phyloP scores from a whole-genome alignment of 192 early-diverging fungal species.

The Backusella australiensis region DNA sequence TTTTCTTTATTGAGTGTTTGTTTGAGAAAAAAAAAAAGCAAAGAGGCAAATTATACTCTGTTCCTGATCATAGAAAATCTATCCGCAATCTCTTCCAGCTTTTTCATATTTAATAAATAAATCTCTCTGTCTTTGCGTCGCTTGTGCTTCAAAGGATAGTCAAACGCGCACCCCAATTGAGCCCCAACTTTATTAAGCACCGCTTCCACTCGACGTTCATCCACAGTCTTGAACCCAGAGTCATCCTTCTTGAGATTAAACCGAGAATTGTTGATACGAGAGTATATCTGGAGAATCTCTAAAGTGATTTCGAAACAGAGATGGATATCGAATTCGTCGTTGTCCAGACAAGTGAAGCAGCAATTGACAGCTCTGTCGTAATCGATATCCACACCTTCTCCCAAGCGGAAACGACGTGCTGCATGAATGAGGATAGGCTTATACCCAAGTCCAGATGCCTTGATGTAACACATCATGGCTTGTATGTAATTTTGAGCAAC shows the following conservation, averaged over 20 bases:
- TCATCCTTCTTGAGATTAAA: not conserved
- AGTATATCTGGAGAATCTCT: not conserved
- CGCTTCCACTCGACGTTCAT: not conserved
- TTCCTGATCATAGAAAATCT: not conserved
- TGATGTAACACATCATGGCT: not conserved
- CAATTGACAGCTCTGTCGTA: not conserved
- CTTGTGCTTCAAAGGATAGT: not conserved
- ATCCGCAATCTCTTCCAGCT: not conserved
- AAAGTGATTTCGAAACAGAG: not conserved
- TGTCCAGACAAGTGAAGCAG: not conserved
- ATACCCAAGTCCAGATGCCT: not conserved
- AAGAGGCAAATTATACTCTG: too few species aligned
- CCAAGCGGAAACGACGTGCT: not conserved
- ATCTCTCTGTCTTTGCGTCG: not conserved
- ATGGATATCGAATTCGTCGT: not conserved
- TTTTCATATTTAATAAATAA: not conserved
- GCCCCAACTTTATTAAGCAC: not conserved
- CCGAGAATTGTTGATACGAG: not conserved
- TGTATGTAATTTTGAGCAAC: not conserved
- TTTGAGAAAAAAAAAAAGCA: too few species aligned
- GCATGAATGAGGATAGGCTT: not conserved
- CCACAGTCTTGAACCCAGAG: not conserved
- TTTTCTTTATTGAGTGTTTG: too few species aligned
- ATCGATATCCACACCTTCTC: not conserved
- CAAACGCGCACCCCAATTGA: not conserved